Evolutionary conservation across 306 rosid species (phyloP), one percentile per base, ranked within the genome.

Genomic region (Aeschynomene evenia): DNA sequence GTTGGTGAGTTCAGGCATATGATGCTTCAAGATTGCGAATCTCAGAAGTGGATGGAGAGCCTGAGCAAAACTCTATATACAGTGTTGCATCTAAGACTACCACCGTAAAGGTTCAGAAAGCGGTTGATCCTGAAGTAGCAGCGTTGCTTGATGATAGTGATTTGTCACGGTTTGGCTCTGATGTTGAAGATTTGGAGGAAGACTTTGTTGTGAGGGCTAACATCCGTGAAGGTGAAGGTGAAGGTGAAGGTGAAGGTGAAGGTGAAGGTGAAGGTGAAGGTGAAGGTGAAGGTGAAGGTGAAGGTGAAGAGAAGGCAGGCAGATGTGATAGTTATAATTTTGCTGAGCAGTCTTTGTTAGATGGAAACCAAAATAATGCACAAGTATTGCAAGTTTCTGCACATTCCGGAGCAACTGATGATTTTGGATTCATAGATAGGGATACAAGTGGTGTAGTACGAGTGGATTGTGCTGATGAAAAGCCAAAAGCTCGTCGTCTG

Each of bases 171-270:
- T 87, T 95, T 68, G 97, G 89, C 58, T 91, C 96, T 34, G 97
- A 88, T 74, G 82, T 71, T 9, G 99, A 91, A 75, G 97, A 94
- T 66, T 78, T 94, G 80, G 99, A 94, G 57, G 97, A 94, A 77
- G 99, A 94, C 75, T 94, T 94, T 31, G 87, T 94, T 74, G 80
- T 87, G 40, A 86, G 69, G 83, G 99, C 99, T 49, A 94, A 91
- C 58, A 43, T 78, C 63, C 40, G 22, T 0, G 87, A 68, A 18
- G 87, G 62, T 50, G 51, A 43, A 3, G 49, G 3, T 40, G 79
- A 58, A 24, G 58, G 48, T 62, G 72, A 9, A 6, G 73, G 34
- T 63, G 89, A n/a, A n/a, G n/a, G n/a, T n/a, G n/a, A n/a, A n/a
- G n/a, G n/a, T n/a, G n/a, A n/a, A n/a, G n/a, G 22, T 0, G 87